Evolutionary conservation across 805 yeast genomes (phyloP).

Genomic region (Lachancea dasiensis): DNA sequence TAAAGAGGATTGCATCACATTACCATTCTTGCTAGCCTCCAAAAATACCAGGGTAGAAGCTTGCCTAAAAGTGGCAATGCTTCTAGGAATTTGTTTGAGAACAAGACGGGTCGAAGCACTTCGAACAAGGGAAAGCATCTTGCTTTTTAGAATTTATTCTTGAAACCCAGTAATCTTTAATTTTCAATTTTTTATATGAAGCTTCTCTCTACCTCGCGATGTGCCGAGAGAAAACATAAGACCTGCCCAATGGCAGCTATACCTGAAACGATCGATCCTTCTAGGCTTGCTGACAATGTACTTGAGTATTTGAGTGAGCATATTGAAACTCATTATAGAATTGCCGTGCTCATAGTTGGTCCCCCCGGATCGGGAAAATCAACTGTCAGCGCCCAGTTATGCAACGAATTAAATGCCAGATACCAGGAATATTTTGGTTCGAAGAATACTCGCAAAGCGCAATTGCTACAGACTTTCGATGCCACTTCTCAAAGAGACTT

Average conservation of each 20-base stretch:
- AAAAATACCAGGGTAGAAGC: slow-evolving; percentile 73
- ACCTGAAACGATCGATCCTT: slow-evolving; percentile 24
- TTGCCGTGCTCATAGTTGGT: slow-evolving; percentile 60
- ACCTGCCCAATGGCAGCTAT: too few species aligned
- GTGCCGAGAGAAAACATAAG: too few species aligned
- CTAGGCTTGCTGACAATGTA: slow-evolving; percentile 29
- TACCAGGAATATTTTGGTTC: slow-evolving; percentile 14
- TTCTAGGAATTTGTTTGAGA: not conserved
- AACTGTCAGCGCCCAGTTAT: slow-evolving; percentile 50
- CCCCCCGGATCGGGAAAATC: slow-evolving; percentile 85
- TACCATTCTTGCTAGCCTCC: slow-evolving; percentile 50
- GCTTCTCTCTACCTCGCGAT: too few species aligned
- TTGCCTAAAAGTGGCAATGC: slow-evolving; percentile 33
- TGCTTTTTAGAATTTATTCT: not conserved
- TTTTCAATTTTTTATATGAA: not conserved
- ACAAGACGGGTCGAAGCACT: not conserved
- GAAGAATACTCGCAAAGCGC: slow-evolving; percentile 8
- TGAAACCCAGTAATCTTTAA: not conserved
- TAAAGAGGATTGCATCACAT: slow-evolving; percentile 60
- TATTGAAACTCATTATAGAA: slow-evolving; percentile 35
- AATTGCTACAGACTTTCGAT: not conserved
- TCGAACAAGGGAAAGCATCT: not conserved
- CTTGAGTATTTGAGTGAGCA: slow-evolving; percentile 23
- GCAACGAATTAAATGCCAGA: slow-evolving; percentile 35
- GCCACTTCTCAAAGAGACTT: not conserved